Conservation (phyloP, 2,329 filamentous ascomycete species). For the Colletotrichum camelliae region DNA sequence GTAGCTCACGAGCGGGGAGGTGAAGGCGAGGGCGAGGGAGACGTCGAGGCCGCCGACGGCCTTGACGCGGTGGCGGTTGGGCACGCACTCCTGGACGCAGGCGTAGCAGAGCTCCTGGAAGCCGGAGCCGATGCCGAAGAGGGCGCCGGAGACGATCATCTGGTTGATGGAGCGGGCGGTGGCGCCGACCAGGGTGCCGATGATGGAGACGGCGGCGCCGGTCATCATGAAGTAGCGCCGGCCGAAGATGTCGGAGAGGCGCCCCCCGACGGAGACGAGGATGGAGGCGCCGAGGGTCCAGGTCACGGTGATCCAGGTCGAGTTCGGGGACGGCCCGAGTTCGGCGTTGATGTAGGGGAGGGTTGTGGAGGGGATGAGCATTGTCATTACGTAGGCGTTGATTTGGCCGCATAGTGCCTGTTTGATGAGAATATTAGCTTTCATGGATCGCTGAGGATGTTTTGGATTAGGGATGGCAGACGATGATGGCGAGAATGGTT, state of each 20-base stretch:
- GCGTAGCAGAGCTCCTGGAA: conserved; percentile 45
- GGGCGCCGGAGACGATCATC: conserved; percentile 43
- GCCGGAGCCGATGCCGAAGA: conserved; percentile 44
- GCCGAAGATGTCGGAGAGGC: conserved; percentile 45
- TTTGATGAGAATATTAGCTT: background rate
- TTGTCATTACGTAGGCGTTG: conserved; percentile 39
- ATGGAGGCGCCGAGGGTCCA: conserved; percentile 37
- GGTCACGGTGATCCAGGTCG: conserved; percentile 39
- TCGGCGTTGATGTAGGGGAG: conserved; percentile 38
- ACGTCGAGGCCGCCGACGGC: conserved; percentile 40
- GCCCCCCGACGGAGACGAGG: conserved; percentile 37
- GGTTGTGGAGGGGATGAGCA: conserved; percentile 37
- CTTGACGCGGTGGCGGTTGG: conserved; percentile 39
- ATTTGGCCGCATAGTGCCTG: conserved; percentile 24
- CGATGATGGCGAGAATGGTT: background rate
- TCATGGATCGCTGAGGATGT: accelerated
- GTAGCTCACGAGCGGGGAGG: conserved; percentile 36
- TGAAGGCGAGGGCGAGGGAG: conserved; percentile 29
- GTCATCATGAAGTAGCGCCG: conserved; percentile 42
- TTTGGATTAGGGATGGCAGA: accelerated
- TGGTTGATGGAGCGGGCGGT: conserved; percentile 41
- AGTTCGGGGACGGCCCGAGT: conserved; percentile 36
- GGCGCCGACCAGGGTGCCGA: conserved; percentile 42
- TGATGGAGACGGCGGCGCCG: conserved; percentile 35
- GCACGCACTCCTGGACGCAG: conserved; percentile 40